phyloP scores from a whole-genome alignment of 2,329 filamentous ascomycete species.

The Cytospora piceae region DNA sequence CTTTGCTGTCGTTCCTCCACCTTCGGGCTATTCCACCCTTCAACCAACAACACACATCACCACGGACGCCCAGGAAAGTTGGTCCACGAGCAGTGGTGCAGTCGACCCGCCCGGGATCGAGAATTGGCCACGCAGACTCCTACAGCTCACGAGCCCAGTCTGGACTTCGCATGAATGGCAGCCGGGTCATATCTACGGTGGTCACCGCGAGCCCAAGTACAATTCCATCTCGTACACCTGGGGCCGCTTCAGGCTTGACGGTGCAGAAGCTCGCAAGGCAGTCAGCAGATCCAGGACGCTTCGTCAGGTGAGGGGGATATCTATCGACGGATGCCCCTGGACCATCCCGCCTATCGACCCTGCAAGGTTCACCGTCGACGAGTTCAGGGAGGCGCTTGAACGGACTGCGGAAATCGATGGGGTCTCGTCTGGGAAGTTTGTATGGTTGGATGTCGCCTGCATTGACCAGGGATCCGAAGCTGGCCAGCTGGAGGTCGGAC shows the following conservation, averaged over 20 bases:
- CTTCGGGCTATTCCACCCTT: no score
- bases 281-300: conserved; percentile 1
- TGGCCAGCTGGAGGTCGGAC: conserved; percentile 13
- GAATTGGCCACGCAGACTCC: neutral
- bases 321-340: neutral
- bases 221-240: conserved; percentile 15
- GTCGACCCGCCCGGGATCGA: neutral
- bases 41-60: no score
- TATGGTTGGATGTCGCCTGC: neutral
- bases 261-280: no score
- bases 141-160: neutral
- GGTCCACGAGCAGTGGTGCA: no score
- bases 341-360: conserved; percentile 10
- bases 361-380: neutral
- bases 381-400: conserved; percentile 5
- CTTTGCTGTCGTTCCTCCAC: no score
- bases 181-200: conserved; percentile 9
- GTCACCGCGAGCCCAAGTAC: conserved; percentile 5
- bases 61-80: no score
- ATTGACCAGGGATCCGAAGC: neutral
- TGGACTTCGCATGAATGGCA: conserved; percentile 5
- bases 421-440: neutral
- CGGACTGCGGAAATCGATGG: neutral
- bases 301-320: neutral
- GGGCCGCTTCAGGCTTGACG: conserved; percentile 7